A percentile compares a stretch with the other conserved stretches of the same genome.
Conservation (phyloP, 257 asterid species). For the Thymus mandschuricus region DNA sequence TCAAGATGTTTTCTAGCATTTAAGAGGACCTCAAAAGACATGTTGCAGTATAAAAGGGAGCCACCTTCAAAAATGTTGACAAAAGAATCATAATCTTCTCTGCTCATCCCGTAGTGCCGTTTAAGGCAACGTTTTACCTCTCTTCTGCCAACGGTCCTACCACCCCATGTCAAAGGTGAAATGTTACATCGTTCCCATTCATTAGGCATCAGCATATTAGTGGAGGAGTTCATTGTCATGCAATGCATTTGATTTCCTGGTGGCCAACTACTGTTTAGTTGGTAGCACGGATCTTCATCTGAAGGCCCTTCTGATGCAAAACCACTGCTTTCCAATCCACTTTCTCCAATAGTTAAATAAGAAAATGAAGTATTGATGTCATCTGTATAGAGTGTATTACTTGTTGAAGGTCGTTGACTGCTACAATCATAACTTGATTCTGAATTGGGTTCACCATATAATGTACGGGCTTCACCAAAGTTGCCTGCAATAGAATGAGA, state of each 20-base stretch:
- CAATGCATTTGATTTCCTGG: conserved; percentile 72
- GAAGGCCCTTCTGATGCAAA: conserved; percentile 89
- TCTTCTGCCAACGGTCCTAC: conserved; percentile 86
- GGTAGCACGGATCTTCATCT: conserved; percentile 86
- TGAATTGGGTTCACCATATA: conserved; percentile 46
- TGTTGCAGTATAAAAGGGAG: conserved; percentile 81
- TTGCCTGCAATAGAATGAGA: conserved; percentile 48
- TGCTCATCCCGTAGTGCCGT: conserved; percentile 68
- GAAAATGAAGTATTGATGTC: conserved; percentile 63
- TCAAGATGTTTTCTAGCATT: conserved; percentile 91
- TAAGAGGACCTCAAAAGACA: conserved; percentile 95
- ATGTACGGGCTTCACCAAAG: conserved; percentile 46
- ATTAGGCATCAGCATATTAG: conserved; percentile 57
- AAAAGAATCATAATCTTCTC: conserved; percentile 87
- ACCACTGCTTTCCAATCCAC: conserved; percentile 52
- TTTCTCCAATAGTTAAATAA: conserved; percentile 53
- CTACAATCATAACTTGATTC: conserved; percentile 55
- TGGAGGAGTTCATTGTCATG: conserved; percentile 62
- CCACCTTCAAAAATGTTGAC: conserved; percentile 88
- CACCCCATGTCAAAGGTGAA: conserved; percentile 91
- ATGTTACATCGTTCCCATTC: conserved; percentile 86
- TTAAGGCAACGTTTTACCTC: conserved; percentile 70
- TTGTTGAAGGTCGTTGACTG: conserved; percentile 49
- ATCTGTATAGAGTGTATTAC: conserved; percentile 47
- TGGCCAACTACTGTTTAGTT: conserved; percentile 70